phyloP scores from a whole-genome alignment of 1,284 basidiomycete genomes.

The Irpex lacteus region DNA sequence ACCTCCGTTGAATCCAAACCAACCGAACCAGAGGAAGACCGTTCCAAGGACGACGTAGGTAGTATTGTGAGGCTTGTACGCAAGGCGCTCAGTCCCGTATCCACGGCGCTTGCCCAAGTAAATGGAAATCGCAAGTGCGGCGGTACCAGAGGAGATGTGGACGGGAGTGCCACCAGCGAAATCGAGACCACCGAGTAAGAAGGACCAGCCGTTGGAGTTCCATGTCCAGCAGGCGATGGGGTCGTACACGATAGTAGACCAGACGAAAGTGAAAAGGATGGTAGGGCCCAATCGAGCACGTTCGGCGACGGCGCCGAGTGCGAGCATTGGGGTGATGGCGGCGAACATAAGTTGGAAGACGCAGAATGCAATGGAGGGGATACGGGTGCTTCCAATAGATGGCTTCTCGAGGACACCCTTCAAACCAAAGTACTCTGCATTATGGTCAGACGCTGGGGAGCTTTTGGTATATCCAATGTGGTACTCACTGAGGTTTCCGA shows the following conservation, averaged over 20 bases:
- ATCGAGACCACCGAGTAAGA: conserved; percentile 78
- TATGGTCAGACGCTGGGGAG: not conserved
- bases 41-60: conserved; percentile 92
- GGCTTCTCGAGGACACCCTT: conserved; percentile 77
- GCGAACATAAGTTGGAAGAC: conserved; percentile 93
- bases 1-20: conserved; percentile 93
- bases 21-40: conserved; percentile 96
- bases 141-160: conserved; percentile 90
- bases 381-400: conserved; percentile 66
- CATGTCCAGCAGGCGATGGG: conserved; percentile 96
- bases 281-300: conserved; percentile 86
- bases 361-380: conserved; percentile 85
- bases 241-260: conserved; percentile 93
- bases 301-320: conserved; percentile 91
- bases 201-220: conserved; percentile 88
- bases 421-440: conserved; percentile 75
- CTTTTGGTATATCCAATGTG: no score
- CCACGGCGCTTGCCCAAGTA: conserved; percentile 91
- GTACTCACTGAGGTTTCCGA: conserved; percentile 36
- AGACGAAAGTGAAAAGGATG: conserved; percentile 87
- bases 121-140: conserved; percentile 88
- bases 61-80: conserved; percentile 87
- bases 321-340: conserved; percentile 80
- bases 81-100: conserved; percentile 89
- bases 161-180: conserved; percentile 96